Evolutionary conservation across 176 grass and related monocot genomes (phyloP).

Genomic region (Hsuehochloa calcarea): DNA sequence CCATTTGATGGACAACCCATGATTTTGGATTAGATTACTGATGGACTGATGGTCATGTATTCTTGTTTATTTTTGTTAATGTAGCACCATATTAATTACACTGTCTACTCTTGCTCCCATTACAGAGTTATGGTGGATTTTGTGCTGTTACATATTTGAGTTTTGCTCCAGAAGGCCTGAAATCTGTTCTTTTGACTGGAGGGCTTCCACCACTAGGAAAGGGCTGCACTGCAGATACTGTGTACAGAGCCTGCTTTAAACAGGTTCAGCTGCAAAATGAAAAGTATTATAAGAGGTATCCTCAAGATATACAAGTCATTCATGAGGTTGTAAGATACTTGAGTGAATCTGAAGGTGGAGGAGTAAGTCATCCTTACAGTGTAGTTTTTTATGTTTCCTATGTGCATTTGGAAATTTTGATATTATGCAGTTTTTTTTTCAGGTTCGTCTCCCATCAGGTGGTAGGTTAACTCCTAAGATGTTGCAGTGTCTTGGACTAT

Average conservation of each 20-base stretch:
- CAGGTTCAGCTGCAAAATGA: slow-evolving; percentile 84
- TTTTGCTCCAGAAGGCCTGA: slow-evolving; percentile 92
- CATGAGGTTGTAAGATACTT: slow-evolving; percentile 74
- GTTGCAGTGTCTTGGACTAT: slow-evolving; percentile 81
- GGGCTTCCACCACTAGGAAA: slow-evolving; percentile 80
- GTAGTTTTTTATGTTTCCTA: neutral
- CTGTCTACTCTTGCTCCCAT: neutral
- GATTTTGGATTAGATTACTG: neutral
- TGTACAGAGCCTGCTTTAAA: slow-evolving; percentile 89
- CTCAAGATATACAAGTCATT: slow-evolving; percentile 72
- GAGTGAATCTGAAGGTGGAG: slow-evolving; percentile 71
- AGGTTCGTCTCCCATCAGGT: slow-evolving; percentile 86
- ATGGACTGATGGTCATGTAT: neutral
- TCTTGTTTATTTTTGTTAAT: neutral
- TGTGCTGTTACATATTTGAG: slow-evolving; percentile 97
- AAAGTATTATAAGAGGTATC: slow-evolving; percentile 90
- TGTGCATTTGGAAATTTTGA: slow-evolving; percentile 11
- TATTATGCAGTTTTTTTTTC: slow-evolving; percentile 16
- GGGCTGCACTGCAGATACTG: slow-evolving; percentile 67
- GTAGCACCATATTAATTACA: neutral
- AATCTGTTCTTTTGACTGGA: slow-evolving; percentile 85
- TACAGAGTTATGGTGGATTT: slow-evolving; percentile 94
- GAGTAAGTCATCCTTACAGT: slow-evolving; percentile 52
- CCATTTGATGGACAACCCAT: neutral
- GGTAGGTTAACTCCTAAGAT: slow-evolving; percentile 87